Conservation (phyloP, 306 rosid species). For the Abrus pulchellus region DNA sequence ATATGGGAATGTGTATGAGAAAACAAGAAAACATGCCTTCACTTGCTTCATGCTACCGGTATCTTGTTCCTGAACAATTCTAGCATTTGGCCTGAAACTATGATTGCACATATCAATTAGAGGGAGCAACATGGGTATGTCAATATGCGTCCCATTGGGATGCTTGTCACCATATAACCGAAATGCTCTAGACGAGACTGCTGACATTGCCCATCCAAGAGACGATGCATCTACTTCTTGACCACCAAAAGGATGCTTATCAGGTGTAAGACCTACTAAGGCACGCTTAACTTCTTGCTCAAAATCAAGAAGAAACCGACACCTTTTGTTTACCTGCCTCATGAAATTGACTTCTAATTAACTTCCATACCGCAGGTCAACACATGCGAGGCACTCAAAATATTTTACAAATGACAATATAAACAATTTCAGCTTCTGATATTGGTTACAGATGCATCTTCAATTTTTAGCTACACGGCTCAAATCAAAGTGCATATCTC, state of each 20-base stretch:
- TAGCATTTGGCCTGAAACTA: constrained; percentile 83
- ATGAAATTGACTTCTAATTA: constrained; percentile 42
- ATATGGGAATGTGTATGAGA: constrained; percentile 11
- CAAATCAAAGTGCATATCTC: constrained; percentile 30
- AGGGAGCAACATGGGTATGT: constrained; percentile 95
- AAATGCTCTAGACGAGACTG: constrained; percentile 94
- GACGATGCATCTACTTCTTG: constrained; percentile 89
- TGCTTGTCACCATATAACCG: constrained; percentile 73
- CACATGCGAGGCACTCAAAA: neutral
- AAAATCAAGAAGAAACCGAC: constrained; percentile 94
- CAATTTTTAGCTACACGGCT: constrained; percentile 8
- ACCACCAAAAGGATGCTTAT: constrained; percentile 84
- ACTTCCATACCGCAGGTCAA: constrained; percentile 9
- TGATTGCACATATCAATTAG: constrained; percentile 98
- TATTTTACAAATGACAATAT: constrained; percentile 4
- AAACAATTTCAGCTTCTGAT: constrained; percentile 22
- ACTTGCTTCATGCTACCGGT: constrained; percentile 59
- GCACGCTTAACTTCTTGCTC: constrained; percentile 67
- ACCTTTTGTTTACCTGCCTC: constrained; percentile 92
- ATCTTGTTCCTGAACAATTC: constrained; percentile 85
- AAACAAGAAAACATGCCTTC: constrained; percentile 62
- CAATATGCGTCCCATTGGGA: constrained; percentile 54
- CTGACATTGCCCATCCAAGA: constrained; percentile 99
- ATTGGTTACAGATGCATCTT: constrained; percentile 5
- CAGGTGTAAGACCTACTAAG: constrained; percentile 62